phyloP scores from a whole-genome alignment of 2,329 filamentous ascomycete species.

The Rhynchosporium agropyri region DNA sequence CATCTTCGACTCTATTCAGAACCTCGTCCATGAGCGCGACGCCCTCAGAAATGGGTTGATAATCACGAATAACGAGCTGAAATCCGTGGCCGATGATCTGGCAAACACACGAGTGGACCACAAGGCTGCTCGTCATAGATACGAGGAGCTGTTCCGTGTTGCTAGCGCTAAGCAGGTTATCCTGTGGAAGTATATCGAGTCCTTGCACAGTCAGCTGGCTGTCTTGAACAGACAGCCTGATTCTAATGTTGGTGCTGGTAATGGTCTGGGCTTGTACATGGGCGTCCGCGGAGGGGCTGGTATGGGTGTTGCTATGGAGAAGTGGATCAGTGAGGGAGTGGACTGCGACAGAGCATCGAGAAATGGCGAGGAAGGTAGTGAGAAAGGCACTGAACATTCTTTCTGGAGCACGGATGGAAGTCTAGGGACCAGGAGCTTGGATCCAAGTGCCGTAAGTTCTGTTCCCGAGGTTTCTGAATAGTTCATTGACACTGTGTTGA shows the following conservation, averaged over 20 bases:
- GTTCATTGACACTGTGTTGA: neutral
- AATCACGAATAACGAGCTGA: neutral
- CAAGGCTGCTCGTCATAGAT: neutral
- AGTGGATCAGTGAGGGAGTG: conserved; percentile 15
- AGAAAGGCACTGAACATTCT: neutral
- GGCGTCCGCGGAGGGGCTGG: neutral
- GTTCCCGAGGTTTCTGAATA: neutral
- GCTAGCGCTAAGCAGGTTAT: conserved; percentile 21
- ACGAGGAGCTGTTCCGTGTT: conserved; percentile 17
- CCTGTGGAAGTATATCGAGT: conserved; percentile 27
- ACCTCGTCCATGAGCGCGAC: conserved; percentile 19
- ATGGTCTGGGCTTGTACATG: neutral
- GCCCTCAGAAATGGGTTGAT: neutral
- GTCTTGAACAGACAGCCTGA: neutral
- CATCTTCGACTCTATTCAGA: conserved; percentile 16
- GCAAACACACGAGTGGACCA: conserved; percentile 15
- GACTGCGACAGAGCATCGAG: neutral
- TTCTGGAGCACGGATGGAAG: conserved; percentile 2
- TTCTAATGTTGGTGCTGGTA: neutral
- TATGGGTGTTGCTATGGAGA: conserved; percentile 15
- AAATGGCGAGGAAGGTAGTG: neutral
- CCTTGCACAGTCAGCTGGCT: conserved; percentile 1
- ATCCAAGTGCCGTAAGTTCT: conserved; percentile 6
- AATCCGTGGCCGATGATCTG: conserved; percentile 6
- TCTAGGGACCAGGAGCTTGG: neutral